phyloP scores from a whole-genome alignment of 768 basidiomycete genomes.

The Auriscalpium microsporum region DNA sequence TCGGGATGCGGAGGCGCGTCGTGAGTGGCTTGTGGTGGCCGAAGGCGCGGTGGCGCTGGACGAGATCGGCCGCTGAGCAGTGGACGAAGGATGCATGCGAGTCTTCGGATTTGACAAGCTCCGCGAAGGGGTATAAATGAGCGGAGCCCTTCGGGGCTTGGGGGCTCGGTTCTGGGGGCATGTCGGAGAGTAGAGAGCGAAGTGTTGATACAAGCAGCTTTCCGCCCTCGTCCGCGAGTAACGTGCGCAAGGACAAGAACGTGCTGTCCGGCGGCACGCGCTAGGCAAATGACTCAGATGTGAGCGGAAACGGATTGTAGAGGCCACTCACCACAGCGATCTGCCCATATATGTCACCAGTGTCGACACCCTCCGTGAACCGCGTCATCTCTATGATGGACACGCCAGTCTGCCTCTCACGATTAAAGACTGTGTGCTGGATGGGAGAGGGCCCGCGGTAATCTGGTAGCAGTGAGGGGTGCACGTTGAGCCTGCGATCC shows the following conservation, averaged over 20 bases:
- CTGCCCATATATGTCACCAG: constrained; percentile 61
- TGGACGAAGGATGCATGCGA: constrained; percentile 46
- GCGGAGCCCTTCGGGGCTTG: background rate
- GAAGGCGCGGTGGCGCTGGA: constrained; percentile 52
- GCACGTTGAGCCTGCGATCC: constrained; percentile 67
- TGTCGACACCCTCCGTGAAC: background rate
- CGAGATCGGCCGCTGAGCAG: constrained; percentile 50
- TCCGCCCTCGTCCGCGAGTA: constrained; percentile 58
- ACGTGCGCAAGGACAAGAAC: constrained; percentile 49
- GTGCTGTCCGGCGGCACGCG: constrained; percentile 37
- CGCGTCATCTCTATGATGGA: constrained; percentile 63
- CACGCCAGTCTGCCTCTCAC: constrained; percentile 65
- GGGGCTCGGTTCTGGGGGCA: constrained; percentile 37
- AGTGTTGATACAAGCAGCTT: constrained; percentile 63
- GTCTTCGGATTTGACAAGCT: constrained; percentile 50
- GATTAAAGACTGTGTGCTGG: constrained; percentile 69
- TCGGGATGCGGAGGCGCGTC: constrained; percentile 16
- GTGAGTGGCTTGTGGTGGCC: constrained; percentile 46
- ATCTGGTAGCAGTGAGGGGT: constrained; percentile 78
- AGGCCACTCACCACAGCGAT: constrained; percentile 37
- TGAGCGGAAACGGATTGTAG: background rate
- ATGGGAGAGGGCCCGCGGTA: constrained; percentile 92
- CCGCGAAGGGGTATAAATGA: constrained; percentile 31
- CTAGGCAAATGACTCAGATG: background rate
- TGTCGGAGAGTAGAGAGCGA: constrained; percentile 40